phyloP scores from a whole-genome alignment of 2,329 filamentous ascomycete genomes.

The Neofusicoccum sp. region DNA sequence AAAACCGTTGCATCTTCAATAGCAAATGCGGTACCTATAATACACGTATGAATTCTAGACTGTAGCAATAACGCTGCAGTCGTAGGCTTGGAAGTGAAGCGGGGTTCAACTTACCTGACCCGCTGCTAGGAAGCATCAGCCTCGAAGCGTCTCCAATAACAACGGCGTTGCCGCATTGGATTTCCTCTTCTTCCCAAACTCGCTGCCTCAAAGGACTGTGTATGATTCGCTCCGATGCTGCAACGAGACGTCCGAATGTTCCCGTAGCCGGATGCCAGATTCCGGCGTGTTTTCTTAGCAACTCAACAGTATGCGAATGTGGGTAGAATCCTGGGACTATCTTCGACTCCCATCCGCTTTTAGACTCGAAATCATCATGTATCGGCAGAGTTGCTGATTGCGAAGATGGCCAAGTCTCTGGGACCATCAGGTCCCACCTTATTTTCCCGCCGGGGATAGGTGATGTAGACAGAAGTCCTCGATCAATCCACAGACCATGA shows the following conservation, averaged over 20 bases:
- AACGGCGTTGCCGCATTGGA: background rate
- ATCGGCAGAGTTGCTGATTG: too few species aligned
- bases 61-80: background rate
- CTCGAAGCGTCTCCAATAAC: background rate
- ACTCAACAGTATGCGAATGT: background rate
- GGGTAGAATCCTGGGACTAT: background rate
- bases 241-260: background rate
- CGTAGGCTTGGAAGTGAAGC: background rate
- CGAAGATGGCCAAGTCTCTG: background rate
- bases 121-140: constrained; percentile 1
- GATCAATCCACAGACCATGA: background rate
- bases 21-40: background rate
- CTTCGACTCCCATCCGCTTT: background rate
- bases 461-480: background rate
- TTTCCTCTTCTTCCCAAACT: background rate
- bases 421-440: background rate
- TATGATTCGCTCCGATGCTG: background rate
- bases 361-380: background rate
- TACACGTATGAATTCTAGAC: background rate
- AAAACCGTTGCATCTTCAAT: background rate
- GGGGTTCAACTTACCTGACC: background rate
- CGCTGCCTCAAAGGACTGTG: background rate
- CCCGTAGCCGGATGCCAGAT: background rate
- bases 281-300: background rate
- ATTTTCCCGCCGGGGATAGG: background rate